Evolutionary conservation across 306 rosid species (phyloP), one percentile per base, ranked within the genome.

Genomic region (Rosa lucieae): DNA sequence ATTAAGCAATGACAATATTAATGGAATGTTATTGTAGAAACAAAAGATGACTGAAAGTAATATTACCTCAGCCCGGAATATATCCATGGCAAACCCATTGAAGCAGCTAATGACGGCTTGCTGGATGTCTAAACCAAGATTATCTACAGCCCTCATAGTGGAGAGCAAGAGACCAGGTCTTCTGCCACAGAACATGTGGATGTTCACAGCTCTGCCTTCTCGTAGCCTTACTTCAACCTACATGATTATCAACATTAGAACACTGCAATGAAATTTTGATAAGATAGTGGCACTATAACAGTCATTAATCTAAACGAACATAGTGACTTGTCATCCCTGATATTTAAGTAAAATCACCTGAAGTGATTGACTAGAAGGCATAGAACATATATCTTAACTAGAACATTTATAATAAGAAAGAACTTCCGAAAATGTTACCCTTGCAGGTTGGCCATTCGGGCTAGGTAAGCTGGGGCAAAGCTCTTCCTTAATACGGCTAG

Each of bases 81-180:
- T 88, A 69, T 95, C 99, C 79, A 95, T 85, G 78, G 99, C 99
- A 78, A 95, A 95, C 37, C 98, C 99, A 78, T 95, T 93, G 85
- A 95, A 95, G 87, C 99, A 95, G 81, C 99, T 95, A 68, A 95
- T 93, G 47, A 95, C 99, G 69, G 99, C 99, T 72, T 95, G 99
- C 81, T 95, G 99, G 82, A 95, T 88, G 81, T 95, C 99, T 86
- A 95, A 78, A 61, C 99, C 99, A 4, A 95, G 94, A 86, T 79
- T 90, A 70, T 95, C 99, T 85, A 95, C 77, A 73, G 97, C 93
- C 85, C 89, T 91, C 92, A 95, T 89, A 69, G 97, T 89, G 68
- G 99, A 92, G 53, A 95, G 92, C 86, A 95, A 80, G 74, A 95
- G 94, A 48, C 99, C 99, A 11, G 97, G 96, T 81, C 97, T 86